These are phyloP conservation scores for Arctostaphylos glauca DNA, from an alignment of 148 eudicot genomes.

Conservation along the genomic window DNA sequence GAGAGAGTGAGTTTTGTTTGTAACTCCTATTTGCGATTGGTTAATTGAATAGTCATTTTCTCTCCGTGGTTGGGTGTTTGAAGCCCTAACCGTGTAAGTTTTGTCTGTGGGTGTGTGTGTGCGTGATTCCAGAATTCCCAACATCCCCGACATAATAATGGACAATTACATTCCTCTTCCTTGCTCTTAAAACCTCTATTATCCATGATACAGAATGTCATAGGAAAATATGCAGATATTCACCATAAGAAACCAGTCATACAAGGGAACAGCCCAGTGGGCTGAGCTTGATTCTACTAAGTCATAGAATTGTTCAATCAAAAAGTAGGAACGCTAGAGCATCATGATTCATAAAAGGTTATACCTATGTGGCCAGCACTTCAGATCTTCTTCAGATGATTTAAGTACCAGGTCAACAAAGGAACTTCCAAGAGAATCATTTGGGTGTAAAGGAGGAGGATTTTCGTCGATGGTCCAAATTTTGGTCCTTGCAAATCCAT, in stretches of 20 bases:
- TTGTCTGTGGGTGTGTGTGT: too few species aligned
- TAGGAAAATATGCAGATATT: background rate
- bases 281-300: background rate
- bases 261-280: background rate
- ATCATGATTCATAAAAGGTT: background rate
- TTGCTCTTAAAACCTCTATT: background rate
- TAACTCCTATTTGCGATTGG: too few species aligned
- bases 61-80: too few species aligned
- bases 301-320: background rate
- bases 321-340: slow-evolving; percentile 5
- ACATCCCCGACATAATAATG: background rate
- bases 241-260: background rate
- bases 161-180: background rate
- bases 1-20: too few species aligned
- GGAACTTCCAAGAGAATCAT: slow-evolving; percentile 62
- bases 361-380: slow-evolving; percentile 85
- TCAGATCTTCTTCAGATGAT: slow-evolving; percentile 75
- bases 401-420: slow-evolving; percentile 79
- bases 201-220: background rate
- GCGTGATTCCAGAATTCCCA: too few species aligned
- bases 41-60: too few species aligned
- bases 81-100: too few species aligned
- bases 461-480: slow-evolving; percentile 68
- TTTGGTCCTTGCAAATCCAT: slow-evolving; percentile 90
- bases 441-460: slow-evolving; percentile 62